phyloP scores from a whole-genome alignment of 2,329 filamentous ascomycete species.

The Microdochium nivale region DNA sequence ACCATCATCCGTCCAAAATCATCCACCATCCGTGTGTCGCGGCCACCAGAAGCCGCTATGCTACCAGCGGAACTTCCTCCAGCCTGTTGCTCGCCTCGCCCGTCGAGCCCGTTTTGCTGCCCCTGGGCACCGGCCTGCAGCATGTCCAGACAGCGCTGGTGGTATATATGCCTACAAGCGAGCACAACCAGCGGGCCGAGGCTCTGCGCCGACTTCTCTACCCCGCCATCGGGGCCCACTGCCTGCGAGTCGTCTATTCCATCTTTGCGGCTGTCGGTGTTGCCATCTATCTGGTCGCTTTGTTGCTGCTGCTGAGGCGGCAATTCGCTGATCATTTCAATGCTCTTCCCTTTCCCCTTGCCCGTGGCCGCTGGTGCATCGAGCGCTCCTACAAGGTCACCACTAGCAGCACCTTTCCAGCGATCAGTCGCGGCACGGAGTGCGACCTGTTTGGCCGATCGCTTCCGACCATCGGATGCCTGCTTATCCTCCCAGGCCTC shows the following conservation, averaged over 20 bases:
- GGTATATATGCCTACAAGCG: conserved; percentile 64
- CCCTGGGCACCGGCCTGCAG: conserved; percentile 39
- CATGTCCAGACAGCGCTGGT: conserved; percentile 60
- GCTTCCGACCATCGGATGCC: conserved; percentile 34
- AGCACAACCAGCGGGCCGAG: conserved; percentile 59
- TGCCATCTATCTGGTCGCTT: conserved; percentile 29
- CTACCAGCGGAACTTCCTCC: conserved; percentile 12
- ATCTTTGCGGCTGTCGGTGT: conserved; percentile 31
- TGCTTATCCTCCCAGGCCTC: conserved; percentile 69
- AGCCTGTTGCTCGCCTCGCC: neutral
- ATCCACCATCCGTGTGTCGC: conserved; percentile 34
- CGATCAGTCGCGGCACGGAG: conserved; percentile 12
- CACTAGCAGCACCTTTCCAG: conserved; percentile 27
- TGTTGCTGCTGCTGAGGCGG: conserved; percentile 1
- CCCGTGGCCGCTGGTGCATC: conserved; percentile 14
- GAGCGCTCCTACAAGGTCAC: conserved; percentile 5
- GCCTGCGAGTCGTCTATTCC: conserved; percentile 24
- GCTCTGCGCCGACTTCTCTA: conserved; percentile 29
- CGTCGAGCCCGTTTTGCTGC: conserved; percentile 3
- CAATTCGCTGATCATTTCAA: conserved; percentile 15
- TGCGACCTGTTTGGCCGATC: conserved; percentile 32
- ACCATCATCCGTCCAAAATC: conserved; percentile 29
- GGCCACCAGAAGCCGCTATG: no score
- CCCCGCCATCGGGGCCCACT: conserved; percentile 19
- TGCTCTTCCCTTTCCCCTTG: conserved; percentile 44